A percentile compares a stretch with the other conserved stretches of the same genome.
These are phyloP conservation scores for Fusarium sp. DNA, from an alignment of 2,329 filamentous ascomycete genomes.

Conservation along the genomic window DNA sequence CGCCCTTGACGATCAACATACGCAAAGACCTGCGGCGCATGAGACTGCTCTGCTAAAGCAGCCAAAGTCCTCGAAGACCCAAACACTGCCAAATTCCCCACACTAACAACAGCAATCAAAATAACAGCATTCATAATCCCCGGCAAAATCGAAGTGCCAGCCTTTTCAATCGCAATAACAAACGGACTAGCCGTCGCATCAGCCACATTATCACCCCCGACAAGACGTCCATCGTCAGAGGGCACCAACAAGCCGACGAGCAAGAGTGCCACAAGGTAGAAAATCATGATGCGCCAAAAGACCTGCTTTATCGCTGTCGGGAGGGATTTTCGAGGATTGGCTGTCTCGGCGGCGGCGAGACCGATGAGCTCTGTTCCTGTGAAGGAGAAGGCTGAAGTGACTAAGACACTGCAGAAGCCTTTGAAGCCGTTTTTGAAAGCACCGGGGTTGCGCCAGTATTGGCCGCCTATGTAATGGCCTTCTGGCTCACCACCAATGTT, in stretches of 20 bases:
- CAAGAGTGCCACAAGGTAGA: constrained; percentile 87
- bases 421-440: constrained; percentile 87
- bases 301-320: constrained; percentile 92
- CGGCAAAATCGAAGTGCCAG: constrained; percentile 81
- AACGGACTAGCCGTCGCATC: constrained; percentile 86
- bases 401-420: constrained; percentile 79
- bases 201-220: constrained; percentile 64
- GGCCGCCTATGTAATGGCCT: constrained; percentile 82
- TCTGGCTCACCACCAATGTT: constrained; percentile 82
- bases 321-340: constrained; percentile 81
- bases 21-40: constrained; percentile 79
- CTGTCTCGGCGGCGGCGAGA: constrained; percentile 80
- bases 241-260: constrained; percentile 86
- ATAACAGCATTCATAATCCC: constrained; percentile 97
- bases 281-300: constrained; percentile 92
- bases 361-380: constrained; percentile 81
- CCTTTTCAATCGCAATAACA: constrained; percentile 89
- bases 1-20: constrained; percentile 90
- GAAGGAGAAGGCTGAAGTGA: constrained; percentile 81
- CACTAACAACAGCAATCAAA: constrained; percentile 87
- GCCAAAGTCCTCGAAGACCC: constrained; percentile 90
- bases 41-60: constrained; percentile 86
- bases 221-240: constrained; percentile 73
- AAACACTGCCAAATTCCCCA: constrained; percentile 92
- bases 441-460: constrained; percentile 81